A percentile compares a stretch with the other conserved stretches of the same genome.
Evolutionary conservation across 169 alveolate species (phyloP).

Genomic region (Theileria parva): DNA sequence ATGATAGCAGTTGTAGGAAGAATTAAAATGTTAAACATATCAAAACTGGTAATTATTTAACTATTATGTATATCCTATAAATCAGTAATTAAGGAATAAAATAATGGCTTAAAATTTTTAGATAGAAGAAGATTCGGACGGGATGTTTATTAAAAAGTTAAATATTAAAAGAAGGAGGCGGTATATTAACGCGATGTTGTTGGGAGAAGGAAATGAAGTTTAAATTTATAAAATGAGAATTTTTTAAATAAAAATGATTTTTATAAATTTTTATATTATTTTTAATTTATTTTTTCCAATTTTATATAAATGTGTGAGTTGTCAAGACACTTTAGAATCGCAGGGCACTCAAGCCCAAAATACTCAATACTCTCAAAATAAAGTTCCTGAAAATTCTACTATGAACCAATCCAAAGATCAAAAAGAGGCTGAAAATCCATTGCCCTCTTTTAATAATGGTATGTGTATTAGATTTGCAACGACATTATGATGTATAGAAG

Average conservation of each 20-base stretch:
- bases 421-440: neutral
- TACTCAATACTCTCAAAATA: neutral
- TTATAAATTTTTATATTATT: neutral
- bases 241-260: neutral
- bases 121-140: neutral
- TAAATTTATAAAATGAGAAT: neutral
- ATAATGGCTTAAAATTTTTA: neutral
- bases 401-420: neutral
- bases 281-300: neutral
- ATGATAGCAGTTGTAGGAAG: neutral
- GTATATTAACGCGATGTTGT: slow-evolving; percentile 2
- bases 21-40: neutral
- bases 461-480: slow-evolving; percentile 2
- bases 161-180: neutral
- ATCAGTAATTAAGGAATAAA: too few relatives aligned
- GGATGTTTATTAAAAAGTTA: neutral
- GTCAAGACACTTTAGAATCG: neutral
- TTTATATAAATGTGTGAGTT: neutral
- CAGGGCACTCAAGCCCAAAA: slow-evolving; percentile 7
- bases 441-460: neutral
- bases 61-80: neutral
- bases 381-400: neutral
- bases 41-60: neutral
- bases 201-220: neutral
- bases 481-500: neutral